Evolutionary conservation across 202 grass and related monocot species (phyloP).

Genomic region (Saccharum hybrid): DNA sequence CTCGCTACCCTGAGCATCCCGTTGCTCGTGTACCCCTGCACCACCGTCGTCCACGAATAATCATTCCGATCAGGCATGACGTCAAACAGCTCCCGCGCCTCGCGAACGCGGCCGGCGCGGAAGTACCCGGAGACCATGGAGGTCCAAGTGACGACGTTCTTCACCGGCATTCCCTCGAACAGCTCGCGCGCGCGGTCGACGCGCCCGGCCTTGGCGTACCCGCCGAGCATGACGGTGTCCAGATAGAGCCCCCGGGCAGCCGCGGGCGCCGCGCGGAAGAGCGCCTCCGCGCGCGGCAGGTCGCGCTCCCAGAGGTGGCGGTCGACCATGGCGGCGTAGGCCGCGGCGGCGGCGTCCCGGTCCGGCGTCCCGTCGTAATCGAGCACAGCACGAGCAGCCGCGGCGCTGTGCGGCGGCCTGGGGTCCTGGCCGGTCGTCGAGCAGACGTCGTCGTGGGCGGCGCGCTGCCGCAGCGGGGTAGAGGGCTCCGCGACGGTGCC

Average conservation of each 20-base stretch:
- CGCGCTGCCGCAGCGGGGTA: neutral
- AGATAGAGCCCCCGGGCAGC: neutral
- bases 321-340: slow-evolving; percentile 45
- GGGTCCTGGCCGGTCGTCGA: too few species aligned
- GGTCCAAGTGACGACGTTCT: slow-evolving; percentile 55
- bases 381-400: neutral
- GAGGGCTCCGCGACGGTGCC: neutral
- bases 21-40: slow-evolving; percentile 37
- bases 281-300: slow-evolving; percentile 47
- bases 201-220: slow-evolving; percentile 43
- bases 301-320: slow-evolving; percentile 20
- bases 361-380: neutral
- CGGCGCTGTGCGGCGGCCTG: neutral
- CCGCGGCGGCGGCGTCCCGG: neutral
- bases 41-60: slow-evolving; percentile 56
- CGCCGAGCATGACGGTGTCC: slow-evolving; percentile 48
- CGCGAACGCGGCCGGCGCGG: slow-evolving; percentile 32
- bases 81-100: slow-evolving; percentile 53
- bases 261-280: slow-evolving; percentile 43
- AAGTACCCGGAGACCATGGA: slow-evolving; percentile 56
- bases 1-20: slow-evolving; percentile 51
- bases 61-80: slow-evolving; percentile 56
- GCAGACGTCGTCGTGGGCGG: neutral
- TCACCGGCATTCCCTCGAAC: slow-evolving; percentile 63
- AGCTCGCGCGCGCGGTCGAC: slow-evolving; percentile 50